phyloP scores from a whole-genome alignment of 169 alveolate species.

The Plasmodium ovale region DNA sequence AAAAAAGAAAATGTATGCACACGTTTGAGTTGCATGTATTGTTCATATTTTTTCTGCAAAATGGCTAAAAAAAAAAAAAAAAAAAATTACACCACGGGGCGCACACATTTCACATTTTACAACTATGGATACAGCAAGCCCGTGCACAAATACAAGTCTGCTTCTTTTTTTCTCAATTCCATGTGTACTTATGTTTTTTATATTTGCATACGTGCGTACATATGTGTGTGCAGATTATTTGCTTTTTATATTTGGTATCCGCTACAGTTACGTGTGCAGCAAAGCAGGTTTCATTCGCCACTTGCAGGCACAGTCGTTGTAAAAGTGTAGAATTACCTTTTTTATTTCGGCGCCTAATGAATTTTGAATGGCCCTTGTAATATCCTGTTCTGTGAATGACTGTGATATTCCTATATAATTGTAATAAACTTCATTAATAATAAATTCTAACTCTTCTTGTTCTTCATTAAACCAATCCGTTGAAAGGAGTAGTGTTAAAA shows the following conservation, averaged over 20 bases:
- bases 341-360: constrained; percentile 52
- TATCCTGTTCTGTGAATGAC: constrained; percentile 27
- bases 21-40: no score
- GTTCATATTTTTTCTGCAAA: no score
- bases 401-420: constrained; percentile 32
- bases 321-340: constrained; percentile 20
- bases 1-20: background rate
- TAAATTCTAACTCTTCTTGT: constrained; percentile 40
- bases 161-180: no score
- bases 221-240: no score
- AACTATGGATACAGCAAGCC: no score
- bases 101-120: no score
- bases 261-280: no score
- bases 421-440: constrained; percentile 54
- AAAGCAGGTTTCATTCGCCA: background rate
- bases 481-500: constrained; percentile 44
- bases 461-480: constrained; percentile 65
- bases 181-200: no score
- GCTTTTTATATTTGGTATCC: no score
- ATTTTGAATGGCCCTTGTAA: constrained; percentile 28
- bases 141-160: no score
- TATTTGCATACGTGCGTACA: background rate
- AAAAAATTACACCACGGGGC: no score
- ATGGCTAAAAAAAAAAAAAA: no score
- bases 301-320: background rate